Base-by-base conservation (phyloP, 2,329 filamentous ascomycete species). In the Zasmidium angulare region DNA sequence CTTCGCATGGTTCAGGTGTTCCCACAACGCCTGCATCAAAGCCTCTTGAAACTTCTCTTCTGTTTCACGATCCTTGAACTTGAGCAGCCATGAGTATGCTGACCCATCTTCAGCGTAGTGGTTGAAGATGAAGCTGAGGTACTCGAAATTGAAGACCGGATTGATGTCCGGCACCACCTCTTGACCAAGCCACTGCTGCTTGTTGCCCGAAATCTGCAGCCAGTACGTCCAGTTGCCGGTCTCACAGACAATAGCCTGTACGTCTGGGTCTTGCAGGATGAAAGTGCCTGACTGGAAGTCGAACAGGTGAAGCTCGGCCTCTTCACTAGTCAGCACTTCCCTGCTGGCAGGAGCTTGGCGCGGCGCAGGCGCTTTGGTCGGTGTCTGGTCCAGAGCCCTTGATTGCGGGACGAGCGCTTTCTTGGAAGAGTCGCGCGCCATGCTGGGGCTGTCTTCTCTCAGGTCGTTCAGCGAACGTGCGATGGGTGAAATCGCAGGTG, bases 61-160 rank as follows among this genome's bases (percentile, higher is more conserved):
- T 0, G 88, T 87, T 20, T 86, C 79, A 67, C 92, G 89, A 66
- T 96, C 89, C 69, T 89, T 91, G 79, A 99, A 99, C 14, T 93
- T 88, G 36, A 99, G 80, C 14, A 99, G 84, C 93, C 95, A 99
- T 0, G 95, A 99, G 74, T 93, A 96, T 3, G 95, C 93, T 1
- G 89, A 90, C 1, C 93, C 91, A 75, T 97, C 91, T 36, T 88
- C 84, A 14, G 89, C 85, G 74, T 96, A 98, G 73, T 97, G 92
- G 71, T 99, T 99, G 83, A 99, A 99, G 71, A 99, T 97, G 74
- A 98, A 98, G 0, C 93, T 98, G n/a, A 96, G 82, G 69, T 93
- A 98, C 75, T 99, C 95, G 66, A 97, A 98, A 77, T 98, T 98
- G 81, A 98, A 99, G 20, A 99, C 93, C 0, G 95, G 95, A 69